A percentile compares a stretch with the other conserved stretches of the same genome.
Evolutionary conservation across 306 rosid species (phyloP).

Genomic region (Carpinus viminea): DNA sequence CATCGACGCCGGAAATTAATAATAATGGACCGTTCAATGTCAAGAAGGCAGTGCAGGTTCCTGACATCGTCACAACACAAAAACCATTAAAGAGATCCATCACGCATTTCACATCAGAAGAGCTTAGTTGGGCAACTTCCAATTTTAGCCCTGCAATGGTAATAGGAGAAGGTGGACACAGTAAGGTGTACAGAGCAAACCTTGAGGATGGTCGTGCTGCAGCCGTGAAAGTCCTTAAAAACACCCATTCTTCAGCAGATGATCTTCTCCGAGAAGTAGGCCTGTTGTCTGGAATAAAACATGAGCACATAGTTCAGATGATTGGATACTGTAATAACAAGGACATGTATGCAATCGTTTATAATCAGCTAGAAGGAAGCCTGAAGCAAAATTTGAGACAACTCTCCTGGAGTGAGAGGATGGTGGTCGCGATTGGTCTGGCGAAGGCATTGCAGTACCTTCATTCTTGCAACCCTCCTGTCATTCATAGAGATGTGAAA

Average conservation of each 20-base stretch:
- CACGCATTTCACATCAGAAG: slow-evolving; percentile 34
- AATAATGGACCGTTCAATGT: neutral
- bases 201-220: slow-evolving; percentile 36
- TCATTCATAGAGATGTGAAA: slow-evolving; percentile 49
- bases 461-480: slow-evolving; percentile 47
- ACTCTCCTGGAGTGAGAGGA: slow-evolving; percentile 45
- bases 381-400: slow-evolving; percentile 33
- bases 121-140: slow-evolving; percentile 37
- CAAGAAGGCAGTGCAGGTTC: slow-evolving; percentile 16
- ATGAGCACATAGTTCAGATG: slow-evolving; percentile 41
- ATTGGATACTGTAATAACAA: slow-evolving; percentile 38
- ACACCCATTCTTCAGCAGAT: slow-evolving; percentile 1
- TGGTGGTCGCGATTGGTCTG: slow-evolving; percentile 40
- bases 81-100: neutral
- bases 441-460: slow-evolving; percentile 46
- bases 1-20: neutral
- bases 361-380: slow-evolving; percentile 39
- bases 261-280: slow-evolving; percentile 43
- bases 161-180: slow-evolving; percentile 46
- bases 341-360: slow-evolving; percentile 42
- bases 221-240: slow-evolving; percentile 43
- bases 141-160: slow-evolving; percentile 37
- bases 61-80: neutral
- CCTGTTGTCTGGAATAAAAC: slow-evolving; percentile 36
- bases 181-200: slow-evolving; percentile 39